Conservation (phyloP, 306 rosid genomes). For the Ziziphus jujuba region DNA sequence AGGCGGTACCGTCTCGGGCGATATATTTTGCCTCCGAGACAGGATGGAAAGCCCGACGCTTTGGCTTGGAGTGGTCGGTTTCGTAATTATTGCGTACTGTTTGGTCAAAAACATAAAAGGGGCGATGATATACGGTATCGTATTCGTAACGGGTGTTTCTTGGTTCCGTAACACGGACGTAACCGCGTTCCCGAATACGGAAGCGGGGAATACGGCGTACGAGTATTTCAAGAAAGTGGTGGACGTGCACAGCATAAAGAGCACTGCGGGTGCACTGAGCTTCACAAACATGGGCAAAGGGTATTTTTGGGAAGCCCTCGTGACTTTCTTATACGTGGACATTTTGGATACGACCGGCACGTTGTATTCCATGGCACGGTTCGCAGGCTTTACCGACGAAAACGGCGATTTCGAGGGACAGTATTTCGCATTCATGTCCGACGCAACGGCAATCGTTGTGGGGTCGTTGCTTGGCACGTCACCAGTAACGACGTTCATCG, state of each 20-base stretch:
- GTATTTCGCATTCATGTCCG: conserved; percentile 94
- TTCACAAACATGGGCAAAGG: conserved; percentile 59
- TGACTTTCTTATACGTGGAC: conserved; percentile 86
- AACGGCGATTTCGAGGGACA: conserved; percentile 86
- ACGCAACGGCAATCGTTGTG: conserved; percentile 87
- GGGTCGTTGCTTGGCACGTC: conserved; percentile 87
- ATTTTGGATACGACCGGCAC: conserved; percentile 90
- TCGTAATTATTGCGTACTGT: conserved; percentile 74
- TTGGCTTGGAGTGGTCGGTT: conserved; percentile 88
- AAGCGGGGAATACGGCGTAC: conserved; percentile 50
- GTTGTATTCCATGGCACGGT: conserved; percentile 83
- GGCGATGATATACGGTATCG: conserved; percentile 90
- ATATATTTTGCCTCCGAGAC: conserved; percentile 45
- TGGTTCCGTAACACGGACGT: conserved; percentile 84
- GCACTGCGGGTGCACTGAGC: conserved; percentile 83
- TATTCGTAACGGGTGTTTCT: conserved; percentile 79
- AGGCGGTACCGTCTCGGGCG: conserved; percentile 65
- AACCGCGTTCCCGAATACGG: conserved; percentile 70
- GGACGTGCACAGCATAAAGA: conserved; percentile 67
- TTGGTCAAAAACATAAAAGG: conserved; percentile 75
- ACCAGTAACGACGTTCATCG: conserved; percentile 83
- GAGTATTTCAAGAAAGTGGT: conserved; percentile 81
- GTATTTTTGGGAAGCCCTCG: conserved; percentile 80
- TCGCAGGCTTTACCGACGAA: conserved; percentile 77
- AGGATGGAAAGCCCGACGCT: conserved; percentile 94